phyloP scores from a whole-genome alignment of 2,329 filamentous ascomycete genomes.

The Pseudopithomyces maydicus region DNA sequence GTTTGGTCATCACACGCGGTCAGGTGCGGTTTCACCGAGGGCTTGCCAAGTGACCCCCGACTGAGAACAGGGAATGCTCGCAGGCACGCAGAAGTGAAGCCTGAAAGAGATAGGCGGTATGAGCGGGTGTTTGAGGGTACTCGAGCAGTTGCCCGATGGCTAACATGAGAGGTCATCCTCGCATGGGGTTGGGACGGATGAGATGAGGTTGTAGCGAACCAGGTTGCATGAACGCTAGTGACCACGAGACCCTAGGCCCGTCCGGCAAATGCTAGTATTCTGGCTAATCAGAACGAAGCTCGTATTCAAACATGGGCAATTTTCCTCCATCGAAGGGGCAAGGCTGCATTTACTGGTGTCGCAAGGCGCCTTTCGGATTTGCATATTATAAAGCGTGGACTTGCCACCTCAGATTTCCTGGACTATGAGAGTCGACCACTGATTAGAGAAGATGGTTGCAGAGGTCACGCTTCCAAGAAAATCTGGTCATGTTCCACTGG shows the following conservation, averaged over 20 bases:
- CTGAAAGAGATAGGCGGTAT: not conserved
- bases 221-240: conserved; percentile 20
- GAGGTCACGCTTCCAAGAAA: not conserved
- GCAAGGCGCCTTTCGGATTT: conserved; percentile 5
- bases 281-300: conserved; percentile 22
- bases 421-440: not conserved
- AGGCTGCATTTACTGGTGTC: not conserved
- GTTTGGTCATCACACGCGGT: conserved; percentile 6
- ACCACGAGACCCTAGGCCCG: conserved; percentile 6
- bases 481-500: not conserved
- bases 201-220: conserved; percentile 26
- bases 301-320: conserved; percentile 9
- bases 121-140: conserved; percentile 4
- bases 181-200: conserved; percentile 15
- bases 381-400: conserved; percentile 6
- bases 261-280: conserved; percentile 7
- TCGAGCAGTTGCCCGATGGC: not conserved
- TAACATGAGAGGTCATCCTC: conserved; percentile 12
- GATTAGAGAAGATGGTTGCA: not conserved
- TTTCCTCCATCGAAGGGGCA: conserved; percentile 11
- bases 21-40: not conserved
- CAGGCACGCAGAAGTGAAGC: not conserved
- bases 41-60: not conserved
- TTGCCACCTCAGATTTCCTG: not conserved
- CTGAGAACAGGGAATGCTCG: not conserved